Conservation (phyloP, 2,329 filamentous ascomycete genomes). For the Blumeriella jaapii region DNA sequence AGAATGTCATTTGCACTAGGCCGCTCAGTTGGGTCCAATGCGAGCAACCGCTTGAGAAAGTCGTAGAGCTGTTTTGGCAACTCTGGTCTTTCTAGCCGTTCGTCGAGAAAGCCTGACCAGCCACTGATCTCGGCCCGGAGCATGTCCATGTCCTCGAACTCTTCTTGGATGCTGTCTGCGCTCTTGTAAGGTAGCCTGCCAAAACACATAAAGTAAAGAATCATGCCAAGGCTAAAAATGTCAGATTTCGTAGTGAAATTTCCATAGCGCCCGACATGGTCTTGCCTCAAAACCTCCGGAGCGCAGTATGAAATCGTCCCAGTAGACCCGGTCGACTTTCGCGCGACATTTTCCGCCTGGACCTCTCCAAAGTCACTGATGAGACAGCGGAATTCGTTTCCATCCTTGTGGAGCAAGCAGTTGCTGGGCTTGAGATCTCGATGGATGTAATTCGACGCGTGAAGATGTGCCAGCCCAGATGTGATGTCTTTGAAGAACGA, state of each 20-base stretch:
- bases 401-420: conserved; percentile 71
- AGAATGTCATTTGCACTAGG: conserved; percentile 83
- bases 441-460: conserved; percentile 87
- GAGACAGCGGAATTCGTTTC: conserved; percentile 61
- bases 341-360: conserved; percentile 66
- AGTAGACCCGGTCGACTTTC: conserved; percentile 86
- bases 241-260: conserved; percentile 97
- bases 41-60: conserved; percentile 69
- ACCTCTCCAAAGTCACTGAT: conserved; percentile 98
- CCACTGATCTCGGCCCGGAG: conserved; percentile 74
- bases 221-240: conserved; percentile 98
- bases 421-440: conserved; percentile 94
- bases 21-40: conserved; percentile 62
- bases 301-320: conserved; percentile 97
- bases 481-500: conserved; percentile 95
- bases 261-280: conserved; percentile 59
- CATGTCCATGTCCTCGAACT: conserved; percentile 80
- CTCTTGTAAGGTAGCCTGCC: conserved; percentile 73
- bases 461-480: conserved; percentile 79
- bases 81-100: conserved; percentile 63
- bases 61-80: conserved; percentile 78
- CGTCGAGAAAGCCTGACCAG: conserved; percentile 81
- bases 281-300: conserved; percentile 73
- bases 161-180: conserved; percentile 77
- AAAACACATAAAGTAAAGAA: conserved; percentile 96